These are phyloP conservation scores for Globisporangium viniferum DNA, from an alignment of 352 stramenopile genomes.

Conservation along the genomic window DNA sequence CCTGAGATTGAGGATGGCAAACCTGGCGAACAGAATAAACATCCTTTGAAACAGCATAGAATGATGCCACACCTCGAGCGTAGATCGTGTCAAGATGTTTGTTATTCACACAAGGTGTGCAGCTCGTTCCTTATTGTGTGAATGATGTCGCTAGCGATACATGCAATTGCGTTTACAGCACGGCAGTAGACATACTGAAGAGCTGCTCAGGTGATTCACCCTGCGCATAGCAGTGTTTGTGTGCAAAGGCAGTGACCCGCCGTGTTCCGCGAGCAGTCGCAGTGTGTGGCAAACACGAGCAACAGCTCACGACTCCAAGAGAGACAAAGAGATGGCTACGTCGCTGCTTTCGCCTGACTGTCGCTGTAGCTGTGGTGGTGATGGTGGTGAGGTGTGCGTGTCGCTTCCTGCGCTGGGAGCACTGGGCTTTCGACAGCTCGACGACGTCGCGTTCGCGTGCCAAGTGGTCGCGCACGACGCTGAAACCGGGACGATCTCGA, in stretches of 20 bases:
- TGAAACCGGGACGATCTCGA: slow-evolving; percentile 10
- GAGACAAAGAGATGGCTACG: neutral
- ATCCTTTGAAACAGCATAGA: slow-evolving; percentile 1
- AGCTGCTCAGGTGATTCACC: neutral
- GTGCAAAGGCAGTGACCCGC: neutral
- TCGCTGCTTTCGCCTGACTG: neutral
- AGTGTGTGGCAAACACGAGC: neutral
- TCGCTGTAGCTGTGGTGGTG: neutral
- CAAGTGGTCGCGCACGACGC: slow-evolving; percentile 19
- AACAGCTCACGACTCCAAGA: neutral
- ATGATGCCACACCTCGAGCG: neutral
- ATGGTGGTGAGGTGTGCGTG: too few relatives aligned
- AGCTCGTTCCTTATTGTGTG: too few relatives aligned
- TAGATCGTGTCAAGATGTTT: neutral
- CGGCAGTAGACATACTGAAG: neutral
- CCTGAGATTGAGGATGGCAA: too few relatives aligned
- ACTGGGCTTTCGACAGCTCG: slow-evolving; percentile 23
- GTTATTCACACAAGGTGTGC: too few relatives aligned
- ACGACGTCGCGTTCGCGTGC: slow-evolving; percentile 28
- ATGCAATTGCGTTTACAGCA: neutral
- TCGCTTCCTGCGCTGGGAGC: slow-evolving; percentile 11
- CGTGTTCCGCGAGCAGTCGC: neutral
- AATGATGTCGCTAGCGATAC: too few relatives aligned
- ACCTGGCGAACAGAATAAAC: neutral
- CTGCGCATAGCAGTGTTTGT: neutral